Evolutionary conservation across 176 grass and related monocot species (phyloP).

Genomic region (Aegilops speltoides): DNA sequence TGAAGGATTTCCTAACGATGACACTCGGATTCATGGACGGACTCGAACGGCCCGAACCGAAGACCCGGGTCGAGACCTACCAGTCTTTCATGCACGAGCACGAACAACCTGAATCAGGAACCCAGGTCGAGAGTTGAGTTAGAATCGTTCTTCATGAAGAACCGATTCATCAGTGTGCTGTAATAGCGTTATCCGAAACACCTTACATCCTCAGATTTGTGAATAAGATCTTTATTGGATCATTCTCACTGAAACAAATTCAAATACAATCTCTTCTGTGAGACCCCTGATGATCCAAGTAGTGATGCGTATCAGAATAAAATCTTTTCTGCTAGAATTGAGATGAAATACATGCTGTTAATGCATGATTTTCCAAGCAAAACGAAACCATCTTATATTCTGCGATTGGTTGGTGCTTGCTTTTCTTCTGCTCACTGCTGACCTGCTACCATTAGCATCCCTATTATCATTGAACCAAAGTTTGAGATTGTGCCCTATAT

Average conservation of each 20-base stretch:
- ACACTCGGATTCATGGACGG: conserved; percentile 62
- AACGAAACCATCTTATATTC: background rate
- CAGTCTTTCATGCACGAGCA: conserved; percentile 62
- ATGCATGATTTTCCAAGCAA: background rate
- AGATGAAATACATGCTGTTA: background rate
- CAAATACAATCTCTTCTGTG: background rate
- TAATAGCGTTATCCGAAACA: conserved; percentile 19
- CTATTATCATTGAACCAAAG: background rate
- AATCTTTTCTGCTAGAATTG: background rate
- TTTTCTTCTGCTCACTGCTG: background rate
- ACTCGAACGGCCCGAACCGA: conserved; percentile 45
- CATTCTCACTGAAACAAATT: background rate
- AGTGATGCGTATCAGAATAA: background rate
- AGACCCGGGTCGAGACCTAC: conserved; percentile 73
- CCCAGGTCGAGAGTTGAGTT: conserved; percentile 39
- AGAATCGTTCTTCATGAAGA: conserved; percentile 20
- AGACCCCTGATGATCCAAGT: background rate
- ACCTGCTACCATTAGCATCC: background rate
- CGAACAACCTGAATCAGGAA: conserved; percentile 46
- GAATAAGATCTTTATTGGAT: conserved; percentile 36
- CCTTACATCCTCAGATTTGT: background rate
- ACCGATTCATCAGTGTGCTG: background rate
- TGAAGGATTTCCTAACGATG: conserved; percentile 79
- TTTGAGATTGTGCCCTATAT: background rate
- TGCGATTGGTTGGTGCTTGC: background rate